Evolutionary conservation across 345 rosid genomes (phyloP).

Genomic region (Arabidopsis arenosa): DNA sequence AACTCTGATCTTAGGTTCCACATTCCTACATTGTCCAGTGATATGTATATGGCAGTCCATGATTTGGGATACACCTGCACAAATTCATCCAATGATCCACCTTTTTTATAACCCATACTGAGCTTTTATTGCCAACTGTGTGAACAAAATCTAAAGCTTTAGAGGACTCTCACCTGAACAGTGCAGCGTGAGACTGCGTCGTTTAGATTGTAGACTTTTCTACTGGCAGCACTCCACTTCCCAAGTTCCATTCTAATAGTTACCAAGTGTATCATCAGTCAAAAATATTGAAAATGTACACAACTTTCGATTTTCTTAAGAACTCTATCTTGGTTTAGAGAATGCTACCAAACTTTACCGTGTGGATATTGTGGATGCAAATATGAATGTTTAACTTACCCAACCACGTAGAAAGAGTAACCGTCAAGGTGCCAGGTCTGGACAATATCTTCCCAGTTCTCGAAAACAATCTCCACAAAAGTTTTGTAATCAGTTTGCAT

Average conservation of each 20-base stretch:
- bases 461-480: slow-evolving; percentile 74
- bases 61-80: slow-evolving; percentile 26
- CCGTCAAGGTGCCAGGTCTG: slow-evolving; percentile 85
- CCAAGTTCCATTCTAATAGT: slow-evolving; percentile 76
- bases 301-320: background rate
- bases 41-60: slow-evolving; percentile 24
- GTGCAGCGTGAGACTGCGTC: slow-evolving; percentile 72
- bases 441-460: slow-evolving; percentile 62
- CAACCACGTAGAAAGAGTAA: slow-evolving; percentile 73
- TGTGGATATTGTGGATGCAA: background rate
- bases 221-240: slow-evolving; percentile 66
- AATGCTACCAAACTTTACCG: background rate
- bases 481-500: slow-evolving; percentile 62
- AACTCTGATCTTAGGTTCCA: slow-evolving; percentile 31
- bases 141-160: background rate
- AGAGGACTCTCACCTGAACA: slow-evolving; percentile 51
- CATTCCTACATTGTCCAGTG: slow-evolving; percentile 23
- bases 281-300: background rate
- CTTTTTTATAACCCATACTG: background rate
- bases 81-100: background rate
- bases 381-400: slow-evolving; percentile 54
- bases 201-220: slow-evolving; percentile 62
- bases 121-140: background rate
- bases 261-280: background rate
- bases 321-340: slow-evolving; percentile 1